Evolutionary conservation across 129 eudicot species (phyloP), one percentile per base, ranked within the genome.

Genomic region (Silybum marianum): DNA sequence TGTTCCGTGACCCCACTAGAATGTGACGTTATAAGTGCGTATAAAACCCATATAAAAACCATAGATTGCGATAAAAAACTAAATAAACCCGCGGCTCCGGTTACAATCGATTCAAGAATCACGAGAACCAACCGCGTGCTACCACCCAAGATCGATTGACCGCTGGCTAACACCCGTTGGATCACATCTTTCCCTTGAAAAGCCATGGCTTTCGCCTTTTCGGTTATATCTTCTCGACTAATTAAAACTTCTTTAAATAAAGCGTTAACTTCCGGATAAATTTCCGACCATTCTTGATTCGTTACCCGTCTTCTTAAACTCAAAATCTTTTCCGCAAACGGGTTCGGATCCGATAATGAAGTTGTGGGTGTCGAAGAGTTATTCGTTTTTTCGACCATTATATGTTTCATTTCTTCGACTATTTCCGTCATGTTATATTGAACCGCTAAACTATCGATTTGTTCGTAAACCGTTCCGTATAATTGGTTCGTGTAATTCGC

Each of bases 1-100:
- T 96, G 98, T 74, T 96, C 95, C 0, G 99, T 96, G 14, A 91
- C 99, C 2, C 99, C 99, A 26, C 95, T 95, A 8, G 98, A 93
- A n/a, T 93, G 90, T 0, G 98, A 93, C 25, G 99, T 96, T 62
- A 96, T 96, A n/a, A 96, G 88, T 68, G 93, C 91, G 86, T 89
- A 96, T 58, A 93, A 84, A 72, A 96, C 97, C 98, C 97, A 96
- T 30, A 90, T 87, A 81, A 96, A 96, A 63, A 96, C 91, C 92
- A 96, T 91, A 0, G 92, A 79, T 69, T 96, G 98, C 6, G 98
- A 96, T 2, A 96, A 79, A 65, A 96, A 96, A 72, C 93, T 89
- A 81, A 96, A 82, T 7, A 96, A 34, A 21, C 90, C 97, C 0
- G 95, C 99, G 0, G 99, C 99, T 4, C 99, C 99, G 14, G 95